Evolutionary conservation across 768 basidiomycete genomes (phyloP), one percentile per base, ranked within the genome.

Genomic region (Kwoniella newhampshirensis): DNA sequence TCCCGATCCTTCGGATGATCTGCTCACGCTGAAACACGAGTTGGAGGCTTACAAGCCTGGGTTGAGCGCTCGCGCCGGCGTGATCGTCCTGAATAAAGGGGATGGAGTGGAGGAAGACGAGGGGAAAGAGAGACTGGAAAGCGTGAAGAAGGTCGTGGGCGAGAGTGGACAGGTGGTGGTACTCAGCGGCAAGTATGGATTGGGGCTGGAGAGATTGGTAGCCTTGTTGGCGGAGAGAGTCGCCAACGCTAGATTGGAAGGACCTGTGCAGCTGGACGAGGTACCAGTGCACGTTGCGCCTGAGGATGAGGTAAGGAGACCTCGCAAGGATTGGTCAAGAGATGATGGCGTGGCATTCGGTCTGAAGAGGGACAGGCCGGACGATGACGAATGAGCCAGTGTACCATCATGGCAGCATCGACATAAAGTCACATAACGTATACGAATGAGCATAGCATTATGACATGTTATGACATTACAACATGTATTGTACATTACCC

Each of bases 1-100:
- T 1, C 80, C 84, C 1, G 81, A 81, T 20, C 91, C 93, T 0
- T 87, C 86, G 83, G 83, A 86, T 13, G 91, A 91, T 50, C 80
- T 97, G 23, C 68, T 77, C 3, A 81, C 87, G 11, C 79, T 98
- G 12, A 80, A 82, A 20, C 83, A 85, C n/a, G 94, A 98, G 77
- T 78, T 98, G 26, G 89, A 92, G 68, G 84, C 82, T 67, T 79
- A 78, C 57, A 84, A 88, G 70, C 79, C 82, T 1, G 90, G 87
- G 13, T 84, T 97, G 82, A 87, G 87, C 70, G 68, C 76, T 18
- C 85, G 87, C 69, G 87, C 85, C 20, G 81, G 86, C 23, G 81
- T 96, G 71, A 88, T 99, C 37, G 80, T 98, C 17, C 88, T 90
- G 25, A 99, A 97, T 80, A 99, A 99, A 76, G 96, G 91, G 0